Evolutionary conservation across 345 rosid species (phyloP), one percentile per base, ranked within the genome.

Genomic region (Brassica carinata): DNA sequence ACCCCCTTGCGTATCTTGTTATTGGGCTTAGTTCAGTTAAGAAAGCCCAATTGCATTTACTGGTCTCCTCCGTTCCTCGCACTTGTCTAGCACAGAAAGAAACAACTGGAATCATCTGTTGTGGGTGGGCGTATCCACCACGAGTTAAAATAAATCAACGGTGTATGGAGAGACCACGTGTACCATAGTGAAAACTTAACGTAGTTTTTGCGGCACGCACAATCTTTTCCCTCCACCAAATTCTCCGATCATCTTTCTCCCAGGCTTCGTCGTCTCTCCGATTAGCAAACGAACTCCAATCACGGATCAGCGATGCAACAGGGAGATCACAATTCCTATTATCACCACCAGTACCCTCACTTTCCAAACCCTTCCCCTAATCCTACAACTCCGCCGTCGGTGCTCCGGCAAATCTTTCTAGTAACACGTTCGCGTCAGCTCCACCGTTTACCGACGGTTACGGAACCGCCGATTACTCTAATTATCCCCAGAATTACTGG

Each of bases 321-420:
- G 79, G 98, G 97, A 76, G 98, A 96, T 64, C 90, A 86, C 90
- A 77, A 81, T 74, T 87, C 96, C 67, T 91, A 86, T 36, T 90
- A 88, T 62, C 84, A 84, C 8, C 88, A 85, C 9, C 90, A 86
- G 40, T 86, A 74, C 71, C 81, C 90, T 72, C 85, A 87, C 79
- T 81, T 59, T 10, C 89, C 81, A 77, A 91, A 84, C 82, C 87
- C 91, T 51, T 33, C 38, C 38, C 38, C 38, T 34, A 34, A 34
- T 34, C 38, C 38, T 34, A 77, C 85, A 74, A 69, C 75, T 4
- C 34, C 34, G 34, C 34, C 87, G 34, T 31, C 34, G 2, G 92
- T 18, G 85, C 14, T 51, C 88, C 89, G 0, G 79, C 88, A 33
- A 92, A 89, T 74, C 91, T 69, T 73, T 45, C 81, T 66, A 90